Conservation (phyloP, 768 basidiomycete genomes). For the Lyophyllum semitale region DNA sequence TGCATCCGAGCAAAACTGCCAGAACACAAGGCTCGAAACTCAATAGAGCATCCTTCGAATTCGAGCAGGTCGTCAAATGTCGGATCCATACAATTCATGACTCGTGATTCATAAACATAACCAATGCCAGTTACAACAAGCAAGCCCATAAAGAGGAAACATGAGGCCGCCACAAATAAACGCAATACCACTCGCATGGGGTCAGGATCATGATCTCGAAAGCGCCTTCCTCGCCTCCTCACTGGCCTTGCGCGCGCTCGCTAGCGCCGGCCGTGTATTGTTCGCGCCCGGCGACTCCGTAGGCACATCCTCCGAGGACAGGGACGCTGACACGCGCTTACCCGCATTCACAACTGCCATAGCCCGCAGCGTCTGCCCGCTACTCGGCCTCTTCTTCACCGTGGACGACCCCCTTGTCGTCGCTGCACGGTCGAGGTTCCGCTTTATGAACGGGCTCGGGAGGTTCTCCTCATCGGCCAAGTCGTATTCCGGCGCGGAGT, state of each 20-base stretch:
- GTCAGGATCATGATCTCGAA: constrained; percentile 28
- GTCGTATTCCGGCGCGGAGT: constrained; percentile 57
- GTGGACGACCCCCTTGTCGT: constrained; percentile 3
- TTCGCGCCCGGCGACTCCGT: constrained; percentile 1
- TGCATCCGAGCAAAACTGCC: no score
- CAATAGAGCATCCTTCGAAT: no score
- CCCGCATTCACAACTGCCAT: constrained; percentile 60
- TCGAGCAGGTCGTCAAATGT: no score
- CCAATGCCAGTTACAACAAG: neutral
- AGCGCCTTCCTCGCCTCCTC: constrained; percentile 55
- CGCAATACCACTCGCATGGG: neutral
- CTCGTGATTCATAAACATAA: neutral
- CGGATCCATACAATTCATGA: neutral
- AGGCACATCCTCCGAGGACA: constrained; percentile 11
- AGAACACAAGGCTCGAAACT: no score
- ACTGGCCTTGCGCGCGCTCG: constrained; percentile 47
- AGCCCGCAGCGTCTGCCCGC: constrained; percentile 55
- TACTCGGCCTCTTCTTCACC: constrained; percentile 48
- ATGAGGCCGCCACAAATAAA: neutral
- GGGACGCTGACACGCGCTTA: constrained; percentile 22
- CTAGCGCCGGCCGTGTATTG: constrained; percentile 40
- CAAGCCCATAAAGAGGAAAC: neutral
- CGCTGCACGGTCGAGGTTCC: constrained; percentile 28
- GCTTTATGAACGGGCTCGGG: constrained; percentile 80
- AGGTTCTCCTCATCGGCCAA: constrained; percentile 80